Conservation (phyloP, 1,284 basidiomycete species). For the Paramarasmius palmivorus region DNA sequence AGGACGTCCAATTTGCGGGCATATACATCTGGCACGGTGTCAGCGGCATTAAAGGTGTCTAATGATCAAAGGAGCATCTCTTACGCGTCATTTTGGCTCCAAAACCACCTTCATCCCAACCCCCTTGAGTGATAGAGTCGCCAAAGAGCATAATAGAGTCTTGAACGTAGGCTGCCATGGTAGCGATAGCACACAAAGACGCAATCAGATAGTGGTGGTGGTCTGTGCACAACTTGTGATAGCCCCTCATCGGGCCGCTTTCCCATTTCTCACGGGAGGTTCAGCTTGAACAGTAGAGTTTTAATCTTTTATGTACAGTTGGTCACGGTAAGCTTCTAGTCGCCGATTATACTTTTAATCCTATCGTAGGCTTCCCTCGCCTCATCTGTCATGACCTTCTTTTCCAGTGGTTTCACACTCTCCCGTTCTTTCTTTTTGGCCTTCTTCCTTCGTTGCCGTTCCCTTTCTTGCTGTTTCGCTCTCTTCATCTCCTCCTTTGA, state of each 20-base stretch:
- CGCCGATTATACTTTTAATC: too few species aligned
- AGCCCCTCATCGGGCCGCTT: too few species aligned
- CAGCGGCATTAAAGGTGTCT: background rate
- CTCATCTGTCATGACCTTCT: slow-evolving; percentile 19
- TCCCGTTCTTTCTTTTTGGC: slow-evolving; percentile 59
- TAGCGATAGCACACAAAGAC: background rate
- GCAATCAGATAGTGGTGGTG: slow-evolving; percentile 5
- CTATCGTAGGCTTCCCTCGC: too few species aligned
- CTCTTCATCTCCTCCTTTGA: slow-evolving; percentile 67
- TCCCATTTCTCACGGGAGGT: too few species aligned
- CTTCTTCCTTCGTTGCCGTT: slow-evolving; percentile 69
- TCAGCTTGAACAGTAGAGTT: too few species aligned
- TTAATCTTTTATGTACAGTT: too few species aligned
- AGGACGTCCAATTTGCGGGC: slow-evolving; percentile 79
- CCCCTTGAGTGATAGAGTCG: slow-evolving; percentile 73
- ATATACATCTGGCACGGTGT: slow-evolving; percentile 58
- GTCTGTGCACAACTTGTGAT: background rate
- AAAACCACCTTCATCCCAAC: slow-evolving; percentile 58
- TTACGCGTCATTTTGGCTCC: slow-evolving; percentile 63
- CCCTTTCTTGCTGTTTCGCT: slow-evolving; percentile 72
- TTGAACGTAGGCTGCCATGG: slow-evolving; percentile 58
- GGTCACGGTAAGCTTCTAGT: too few species aligned
- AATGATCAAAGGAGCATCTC: slow-evolving; percentile 27
- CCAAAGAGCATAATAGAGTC: slow-evolving; percentile 75
- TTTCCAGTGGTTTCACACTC: slow-evolving; percentile 27